Evolutionary conservation across 371 early-diverging fungal genomes (phyloP).

Genomic region (Mucor saturninus): DNA sequence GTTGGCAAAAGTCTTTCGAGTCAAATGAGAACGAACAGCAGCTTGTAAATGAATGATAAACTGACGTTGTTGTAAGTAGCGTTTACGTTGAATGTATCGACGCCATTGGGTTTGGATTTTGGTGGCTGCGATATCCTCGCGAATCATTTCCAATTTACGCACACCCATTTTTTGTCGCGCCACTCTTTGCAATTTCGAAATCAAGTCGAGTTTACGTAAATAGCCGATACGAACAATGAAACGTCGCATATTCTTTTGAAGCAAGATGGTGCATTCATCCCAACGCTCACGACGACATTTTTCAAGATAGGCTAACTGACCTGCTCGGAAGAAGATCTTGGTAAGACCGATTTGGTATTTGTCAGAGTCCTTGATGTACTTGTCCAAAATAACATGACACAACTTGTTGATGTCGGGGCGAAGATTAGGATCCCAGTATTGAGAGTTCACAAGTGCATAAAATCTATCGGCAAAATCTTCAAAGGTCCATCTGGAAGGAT

Average conservation of each 20-base stretch:
- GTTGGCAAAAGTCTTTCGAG: slow-evolving; percentile 54
- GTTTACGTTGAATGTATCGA: slow-evolving; percentile 66
- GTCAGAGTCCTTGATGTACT: slow-evolving; percentile 74
- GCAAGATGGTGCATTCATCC: slow-evolving; percentile 78
- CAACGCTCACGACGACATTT: slow-evolving; percentile 85
- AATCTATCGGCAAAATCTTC: slow-evolving; percentile 93
- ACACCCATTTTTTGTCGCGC: slow-evolving; percentile 71
- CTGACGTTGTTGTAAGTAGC: slow-evolving; percentile 39
- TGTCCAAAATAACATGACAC: slow-evolving; percentile 70
- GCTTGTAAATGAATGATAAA: slow-evolving; percentile 54
- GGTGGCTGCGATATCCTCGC: slow-evolving; percentile 77
- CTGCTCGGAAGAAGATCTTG: slow-evolving; percentile 99
- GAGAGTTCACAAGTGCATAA: slow-evolving; percentile 81
- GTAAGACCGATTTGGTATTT: slow-evolving; percentile 96
- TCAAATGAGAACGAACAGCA: slow-evolving; percentile 56
- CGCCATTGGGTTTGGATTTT: slow-evolving; percentile 77
- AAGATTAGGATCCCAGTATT: slow-evolving; percentile 66
- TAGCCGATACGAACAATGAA: slow-evolving; percentile 76
- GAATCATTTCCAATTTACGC: slow-evolving; percentile 51
- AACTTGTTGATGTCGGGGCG: slow-evolving; percentile 59
- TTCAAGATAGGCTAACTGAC: slow-evolving; percentile 87
- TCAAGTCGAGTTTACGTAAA: slow-evolving; percentile 60
- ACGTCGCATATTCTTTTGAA: slow-evolving; percentile 90
- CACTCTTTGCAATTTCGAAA: slow-evolving; percentile 63
- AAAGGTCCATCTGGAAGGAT: slow-evolving; percentile 93